A percentile compares a stretch with the other conserved stretches of the same genome.
Evolutionary conservation across 345 rosid genomes (phyloP).

Genomic region (Gossypium longicalyx): DNA sequence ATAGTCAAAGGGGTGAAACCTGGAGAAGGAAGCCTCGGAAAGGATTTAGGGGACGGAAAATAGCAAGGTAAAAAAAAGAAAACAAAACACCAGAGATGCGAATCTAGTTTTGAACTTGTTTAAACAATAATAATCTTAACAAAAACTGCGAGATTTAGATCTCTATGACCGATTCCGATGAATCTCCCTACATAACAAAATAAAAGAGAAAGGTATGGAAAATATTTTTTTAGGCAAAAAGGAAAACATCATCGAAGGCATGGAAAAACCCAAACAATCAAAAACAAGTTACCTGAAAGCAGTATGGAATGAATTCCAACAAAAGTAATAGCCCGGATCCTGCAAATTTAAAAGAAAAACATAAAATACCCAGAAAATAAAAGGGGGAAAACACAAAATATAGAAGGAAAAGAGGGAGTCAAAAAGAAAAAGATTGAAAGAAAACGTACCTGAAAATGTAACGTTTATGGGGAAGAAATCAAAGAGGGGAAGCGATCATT

Average conservation of each 20-base stretch:
- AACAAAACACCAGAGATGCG: not conserved
- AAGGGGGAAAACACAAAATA: not conserved
- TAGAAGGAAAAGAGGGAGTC: not conserved
- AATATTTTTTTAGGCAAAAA: not conserved
- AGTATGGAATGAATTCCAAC: constrained; percentile 12
- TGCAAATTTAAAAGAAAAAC: constrained; percentile 14
- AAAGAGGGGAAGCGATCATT: constrained; percentile 24
- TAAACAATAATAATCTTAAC: not conserved
- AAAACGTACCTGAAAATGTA: constrained; percentile 20
- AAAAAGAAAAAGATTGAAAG: not conserved
- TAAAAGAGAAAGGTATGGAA: not conserved
- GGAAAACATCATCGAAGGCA: constrained; percentile 6
- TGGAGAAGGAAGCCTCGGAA: not conserved
- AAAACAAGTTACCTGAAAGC: constrained; percentile 26
- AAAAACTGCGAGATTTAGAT: not conserved
- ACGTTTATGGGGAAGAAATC: constrained; percentile 9
- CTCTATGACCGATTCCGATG: not conserved
- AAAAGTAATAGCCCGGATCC: constrained; percentile 20
- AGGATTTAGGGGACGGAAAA: not conserved
- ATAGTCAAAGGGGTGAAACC: not conserved
- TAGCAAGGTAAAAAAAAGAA: not conserved
- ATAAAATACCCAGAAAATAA: constrained; percentile 6
- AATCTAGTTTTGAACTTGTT: not conserved
- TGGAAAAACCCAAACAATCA: constrained; percentile 7
- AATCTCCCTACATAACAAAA: not conserved